Percentiles rank a stretch among this genome's conserved stretches.
phyloP scores from a whole-genome alignment of 1,139 yeast species.

The Saccharomycopsis crataegensis region DNA sequence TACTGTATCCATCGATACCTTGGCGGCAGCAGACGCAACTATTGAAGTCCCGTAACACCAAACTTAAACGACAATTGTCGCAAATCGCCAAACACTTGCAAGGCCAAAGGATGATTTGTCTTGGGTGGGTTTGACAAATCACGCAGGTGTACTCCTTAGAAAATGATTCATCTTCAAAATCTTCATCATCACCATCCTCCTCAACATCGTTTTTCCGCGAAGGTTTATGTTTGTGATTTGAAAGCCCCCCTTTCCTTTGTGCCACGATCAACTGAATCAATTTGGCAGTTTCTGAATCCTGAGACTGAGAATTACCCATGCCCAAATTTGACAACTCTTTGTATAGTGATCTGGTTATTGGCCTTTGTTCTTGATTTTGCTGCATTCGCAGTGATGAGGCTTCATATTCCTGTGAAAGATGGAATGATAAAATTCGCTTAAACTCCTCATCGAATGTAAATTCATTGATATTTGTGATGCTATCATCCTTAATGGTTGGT shows the following conservation, averaged over 20 bases:
- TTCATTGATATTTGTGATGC: background rate
- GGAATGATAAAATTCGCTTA: slow-evolving; percentile 10
- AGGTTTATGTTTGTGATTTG: background rate
- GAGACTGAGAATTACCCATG: background rate
- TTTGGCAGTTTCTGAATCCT: slow-evolving; percentile 25
- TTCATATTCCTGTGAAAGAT: slow-evolving; percentile 3
- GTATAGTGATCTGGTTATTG: slow-evolving; percentile 10
- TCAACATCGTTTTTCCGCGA: background rate
- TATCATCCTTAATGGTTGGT: background rate
- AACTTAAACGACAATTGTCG: slow-evolving; percentile 71
- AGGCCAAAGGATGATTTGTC: slow-evolving; percentile 88
- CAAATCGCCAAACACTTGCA: slow-evolving; percentile 86
- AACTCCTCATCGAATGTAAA: slow-evolving; percentile 6
- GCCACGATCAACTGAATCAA: slow-evolving; percentile 24
- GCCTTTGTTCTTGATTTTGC: background rate
- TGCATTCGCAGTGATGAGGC: too few species aligned
- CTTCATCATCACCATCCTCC: background rate
- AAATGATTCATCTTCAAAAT: slow-evolving; percentile 21
- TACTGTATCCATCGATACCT: slow-evolving; percentile 53
- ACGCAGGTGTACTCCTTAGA: slow-evolving; percentile 45
- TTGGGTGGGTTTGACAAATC: slow-evolving; percentile 66
- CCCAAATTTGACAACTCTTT: background rate
- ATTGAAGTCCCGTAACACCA: slow-evolving; percentile 65
- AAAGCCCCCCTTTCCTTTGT: slow-evolving; percentile 20
- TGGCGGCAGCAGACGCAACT: slow-evolving; percentile 84